Evolutionary conservation across 1,139 yeast genomes (phyloP).

Genomic region (Cylindricascospora bacillispora): DNA sequence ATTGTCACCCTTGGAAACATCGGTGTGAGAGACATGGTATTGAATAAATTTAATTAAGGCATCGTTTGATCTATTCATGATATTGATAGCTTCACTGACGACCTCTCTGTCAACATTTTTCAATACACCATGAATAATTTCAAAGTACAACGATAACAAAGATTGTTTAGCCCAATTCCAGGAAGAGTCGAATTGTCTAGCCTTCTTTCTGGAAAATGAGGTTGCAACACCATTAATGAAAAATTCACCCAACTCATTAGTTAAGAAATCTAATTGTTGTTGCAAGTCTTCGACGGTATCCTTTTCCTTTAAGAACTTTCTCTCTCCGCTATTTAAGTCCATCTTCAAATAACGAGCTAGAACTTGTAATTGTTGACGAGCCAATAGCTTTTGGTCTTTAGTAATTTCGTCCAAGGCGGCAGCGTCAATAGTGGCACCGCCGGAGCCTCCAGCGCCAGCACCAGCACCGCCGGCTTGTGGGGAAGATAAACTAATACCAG

Average conservation of each 20-base stretch:
- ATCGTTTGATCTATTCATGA: conserved; percentile 95
- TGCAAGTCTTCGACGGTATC: conserved; percentile 77
- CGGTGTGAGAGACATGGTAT: conserved; percentile 89
- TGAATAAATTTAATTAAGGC: conserved; percentile 93
- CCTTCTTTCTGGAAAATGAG: conserved; percentile 80
- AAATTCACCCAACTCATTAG: conserved; percentile 88
- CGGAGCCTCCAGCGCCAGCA: conserved; percentile 48
- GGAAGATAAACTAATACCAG: conserved; percentile 66
- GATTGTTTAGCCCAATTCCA: conserved; percentile 99
- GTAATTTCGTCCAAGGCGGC: conserved; percentile 94
- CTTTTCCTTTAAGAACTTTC: conserved; percentile 73
- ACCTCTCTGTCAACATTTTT: conserved; percentile 85
- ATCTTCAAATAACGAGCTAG: conserved; percentile 89
- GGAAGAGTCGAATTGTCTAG: conserved; percentile 91
- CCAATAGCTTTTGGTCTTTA: conserved; percentile 78
- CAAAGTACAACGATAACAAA: conserved; percentile 84
- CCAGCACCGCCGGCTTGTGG: conserved; percentile 45
- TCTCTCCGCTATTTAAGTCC: conserved; percentile 85
- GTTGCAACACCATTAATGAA: conserved; percentile 89
- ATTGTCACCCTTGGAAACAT: conserved; percentile 76
- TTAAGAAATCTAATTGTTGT: conserved; percentile 85
- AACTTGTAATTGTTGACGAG: conserved; percentile 90
- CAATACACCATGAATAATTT: conserved; percentile 87
- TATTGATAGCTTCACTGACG: conserved; percentile 88
- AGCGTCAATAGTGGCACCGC: conserved; percentile 85